Percentiles rank a stretch among this genome's conserved stretches.
Evolutionary conservation across 768 basidiomycete species (phyloP).

Genomic region (Amyloporia xantha): DNA sequence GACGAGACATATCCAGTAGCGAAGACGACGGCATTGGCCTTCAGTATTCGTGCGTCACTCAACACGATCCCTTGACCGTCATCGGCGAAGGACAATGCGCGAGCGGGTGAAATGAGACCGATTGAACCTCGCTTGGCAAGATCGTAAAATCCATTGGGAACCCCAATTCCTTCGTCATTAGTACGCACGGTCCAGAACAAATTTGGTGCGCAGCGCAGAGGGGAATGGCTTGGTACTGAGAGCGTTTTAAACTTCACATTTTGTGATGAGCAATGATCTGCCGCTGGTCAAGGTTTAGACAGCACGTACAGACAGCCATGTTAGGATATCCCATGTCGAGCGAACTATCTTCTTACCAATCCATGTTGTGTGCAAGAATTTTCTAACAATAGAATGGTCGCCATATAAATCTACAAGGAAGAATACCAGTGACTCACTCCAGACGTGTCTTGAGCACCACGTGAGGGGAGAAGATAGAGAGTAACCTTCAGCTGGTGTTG

Average conservation of each 20-base stretch:
- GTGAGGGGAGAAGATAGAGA: constrained; percentile 43
- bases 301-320: constrained; percentile 32
- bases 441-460: constrained; percentile 41
- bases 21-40: constrained; percentile 44
- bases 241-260: constrained; percentile 25
- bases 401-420: not conserved
- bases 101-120: constrained; percentile 37
- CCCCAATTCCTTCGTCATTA: constrained; percentile 47
- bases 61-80: constrained; percentile 35
- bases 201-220: constrained; percentile 36
- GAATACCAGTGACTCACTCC: constrained; percentile 37
- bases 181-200: constrained; percentile 39
- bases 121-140: constrained; percentile 46
- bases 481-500: constrained; percentile 13
- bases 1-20: constrained; percentile 57
- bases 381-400: constrained; percentile 24
- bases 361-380: constrained; percentile 55
- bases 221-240: constrained; percentile 39
- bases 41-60: constrained; percentile 33
- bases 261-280: not conserved
- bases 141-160: constrained; percentile 41
- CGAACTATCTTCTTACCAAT: constrained; percentile 46
- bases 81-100: constrained; percentile 29
- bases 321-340: constrained; percentile 40
- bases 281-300: not conserved